Conservation (phyloP, 139 green algal species). For the Penium margaritaceum region DNA sequence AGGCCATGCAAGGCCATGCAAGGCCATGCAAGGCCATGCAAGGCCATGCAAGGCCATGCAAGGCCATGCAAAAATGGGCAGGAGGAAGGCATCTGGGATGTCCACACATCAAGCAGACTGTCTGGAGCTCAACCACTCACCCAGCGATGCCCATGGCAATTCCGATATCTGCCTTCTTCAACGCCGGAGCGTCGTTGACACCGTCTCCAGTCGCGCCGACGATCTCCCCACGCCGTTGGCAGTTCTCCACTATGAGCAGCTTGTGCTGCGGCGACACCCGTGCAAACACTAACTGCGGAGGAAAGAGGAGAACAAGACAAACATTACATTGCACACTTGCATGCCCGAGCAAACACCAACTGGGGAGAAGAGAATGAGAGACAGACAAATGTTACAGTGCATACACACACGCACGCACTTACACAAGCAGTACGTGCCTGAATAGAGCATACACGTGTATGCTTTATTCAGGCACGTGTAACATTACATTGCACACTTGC, state of each 20-base stretch:
- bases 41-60: neutral
- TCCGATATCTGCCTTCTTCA: slow-evolving; percentile 70
- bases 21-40: neutral
- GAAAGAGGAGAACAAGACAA: neutral
- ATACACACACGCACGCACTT: neutral
- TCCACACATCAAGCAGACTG: neutral
- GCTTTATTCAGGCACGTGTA: too few relatives aligned
- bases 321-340: neutral
- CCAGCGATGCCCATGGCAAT: slow-evolving; percentile 69
- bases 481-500: too few relatives aligned
- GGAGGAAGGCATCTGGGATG: neutral
- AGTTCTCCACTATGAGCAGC: slow-evolving; percentile 61
- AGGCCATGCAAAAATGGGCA: neutral
- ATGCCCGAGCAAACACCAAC: neutral
- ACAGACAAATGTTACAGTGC: neutral
- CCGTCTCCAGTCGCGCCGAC: slow-evolving; percentile 91
- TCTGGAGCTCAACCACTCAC: slow-evolving; percentile 1
- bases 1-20: neutral
- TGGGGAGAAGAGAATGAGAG: neutral
- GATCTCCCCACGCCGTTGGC: slow-evolving; percentile 68
- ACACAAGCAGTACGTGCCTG: too few relatives aligned
- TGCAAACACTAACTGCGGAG: slow-evolving; percentile 60
- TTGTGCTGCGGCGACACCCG: slow-evolving; percentile 62
- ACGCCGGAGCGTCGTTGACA: slow-evolving; percentile 76
- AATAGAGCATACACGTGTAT: too few relatives aligned